phyloP scores from a whole-genome alignment of 108 stramenopile species.

The Conticribra guillardii region DNA sequence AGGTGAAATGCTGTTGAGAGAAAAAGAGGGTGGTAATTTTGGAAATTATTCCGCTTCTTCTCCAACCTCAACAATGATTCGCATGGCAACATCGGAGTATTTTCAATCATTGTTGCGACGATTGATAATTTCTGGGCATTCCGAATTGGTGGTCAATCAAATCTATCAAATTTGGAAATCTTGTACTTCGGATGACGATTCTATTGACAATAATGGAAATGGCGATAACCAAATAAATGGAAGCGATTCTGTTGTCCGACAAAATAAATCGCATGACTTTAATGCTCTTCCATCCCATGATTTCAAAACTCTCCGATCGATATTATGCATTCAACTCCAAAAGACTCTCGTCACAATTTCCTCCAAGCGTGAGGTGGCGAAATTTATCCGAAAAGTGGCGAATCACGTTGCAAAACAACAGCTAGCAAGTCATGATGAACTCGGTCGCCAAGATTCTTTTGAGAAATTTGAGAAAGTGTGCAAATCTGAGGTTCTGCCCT shows the following conservation, averaged over 20 bases:
- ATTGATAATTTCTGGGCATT: constrained; percentile 25
- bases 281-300: not conserved
- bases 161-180: constrained; percentile 21
- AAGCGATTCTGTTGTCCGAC: no score
- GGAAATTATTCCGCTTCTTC: not conserved
- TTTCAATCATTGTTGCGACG: constrained; percentile 24
- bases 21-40: no score
- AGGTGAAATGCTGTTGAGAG: no score
- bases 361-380: constrained; percentile 34
- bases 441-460: no score
- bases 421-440: not conserved
- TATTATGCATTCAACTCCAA: constrained; percentile 30
- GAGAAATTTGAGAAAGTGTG: no score
- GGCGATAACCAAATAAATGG: no score
- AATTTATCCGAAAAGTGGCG: constrained; percentile 23
- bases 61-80: not conserved
- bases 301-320: constrained; percentile 20
- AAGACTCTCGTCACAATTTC: constrained; percentile 29
- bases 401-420: constrained; percentile 18
- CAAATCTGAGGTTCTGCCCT: constrained; percentile 29
- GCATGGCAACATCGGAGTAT: constrained; percentile 1
- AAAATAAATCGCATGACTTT: no score
- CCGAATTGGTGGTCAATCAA: constrained; percentile 15
- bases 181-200: no score
- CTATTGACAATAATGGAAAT: no score